Evolutionary conservation across 331 rosid species (phyloP).

Genomic region (Acacia concinna): DNA sequence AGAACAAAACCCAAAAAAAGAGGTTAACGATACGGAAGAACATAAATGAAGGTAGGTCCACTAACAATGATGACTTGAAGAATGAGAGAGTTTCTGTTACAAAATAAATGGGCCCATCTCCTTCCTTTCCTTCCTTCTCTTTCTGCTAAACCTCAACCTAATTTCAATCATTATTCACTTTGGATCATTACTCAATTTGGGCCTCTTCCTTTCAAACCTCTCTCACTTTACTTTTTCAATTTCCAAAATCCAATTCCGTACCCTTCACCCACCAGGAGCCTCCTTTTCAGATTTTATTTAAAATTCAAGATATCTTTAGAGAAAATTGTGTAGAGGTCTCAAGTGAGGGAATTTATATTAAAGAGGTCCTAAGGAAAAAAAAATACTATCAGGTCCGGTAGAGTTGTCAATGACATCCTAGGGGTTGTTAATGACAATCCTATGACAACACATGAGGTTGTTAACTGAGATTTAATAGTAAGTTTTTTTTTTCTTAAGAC

Average conservation of each 20-base stretch:
- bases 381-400: no score
- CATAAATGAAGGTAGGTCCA: conserved; percentile 48
- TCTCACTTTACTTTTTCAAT: no score
- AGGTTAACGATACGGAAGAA: conserved; percentile 21
- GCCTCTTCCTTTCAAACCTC: not conserved
- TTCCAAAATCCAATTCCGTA: not conserved
- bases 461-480: no score
- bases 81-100: not conserved
- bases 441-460: no score
- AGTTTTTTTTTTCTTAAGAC: no score
- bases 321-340: no score
- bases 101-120: conserved; percentile 26
- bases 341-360: no score
- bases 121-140: not conserved
- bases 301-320: no score
- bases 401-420: no score
- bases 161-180: not conserved
- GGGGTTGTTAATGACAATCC: no score
- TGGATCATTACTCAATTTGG: not conserved
- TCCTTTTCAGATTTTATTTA: not conserved
- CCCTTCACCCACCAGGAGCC: not conserved
- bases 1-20: no score
- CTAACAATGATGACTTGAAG: conserved; percentile 39
- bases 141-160: not conserved
- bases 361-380: no score